Evolutionary conservation across 192 early-diverging fungal species (phyloP).

Genomic region (Phycomyces blakesleeanus): DNA sequence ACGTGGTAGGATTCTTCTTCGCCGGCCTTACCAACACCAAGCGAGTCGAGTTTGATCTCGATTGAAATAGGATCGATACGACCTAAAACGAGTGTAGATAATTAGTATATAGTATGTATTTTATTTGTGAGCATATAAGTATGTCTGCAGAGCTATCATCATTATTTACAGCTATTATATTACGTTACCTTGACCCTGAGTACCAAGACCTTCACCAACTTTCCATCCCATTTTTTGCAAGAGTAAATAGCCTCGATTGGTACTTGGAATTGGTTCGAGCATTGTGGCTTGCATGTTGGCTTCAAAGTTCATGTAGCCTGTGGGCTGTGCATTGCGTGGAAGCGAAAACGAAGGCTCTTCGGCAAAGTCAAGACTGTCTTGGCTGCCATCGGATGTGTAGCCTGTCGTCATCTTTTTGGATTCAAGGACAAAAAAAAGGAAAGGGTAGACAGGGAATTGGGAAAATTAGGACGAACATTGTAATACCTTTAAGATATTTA

Average conservation of each 20-base stretch:
- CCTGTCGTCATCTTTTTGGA: no score
- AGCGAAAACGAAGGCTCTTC: constrained; percentile 3
- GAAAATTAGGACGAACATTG: no score
- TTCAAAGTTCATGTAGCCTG: constrained; percentile 14
- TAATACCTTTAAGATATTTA: no score
- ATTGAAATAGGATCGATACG: constrained; percentile 70
- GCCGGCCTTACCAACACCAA: constrained; percentile 64
- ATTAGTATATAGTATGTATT: constrained; percentile 2
- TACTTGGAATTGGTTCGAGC: constrained; percentile 54
- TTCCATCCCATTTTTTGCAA: constrained; percentile 23
- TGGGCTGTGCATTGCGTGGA: constrained; percentile 17
- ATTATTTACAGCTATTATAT: no score
- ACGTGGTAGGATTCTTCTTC: constrained; percentile 51
- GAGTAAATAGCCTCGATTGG: constrained; percentile 65
- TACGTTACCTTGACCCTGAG: neutral
- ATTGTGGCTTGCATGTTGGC: constrained; percentile 42
- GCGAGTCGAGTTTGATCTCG: constrained; percentile 54
- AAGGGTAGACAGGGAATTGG: no score
- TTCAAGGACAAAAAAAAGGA: no score
- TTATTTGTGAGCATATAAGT: no score
- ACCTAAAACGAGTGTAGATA: constrained; percentile 40
- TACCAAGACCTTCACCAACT: constrained; percentile 1
- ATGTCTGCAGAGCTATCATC: no score
- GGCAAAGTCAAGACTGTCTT: neutral
- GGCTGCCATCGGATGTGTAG: neutral